A percentile compares a stretch with the other conserved stretches of the same genome.
Evolutionary conservation across 2,329 filamentous ascomycete genomes (phyloP).

Genomic region (Coniochaeta prunicola): DNA sequence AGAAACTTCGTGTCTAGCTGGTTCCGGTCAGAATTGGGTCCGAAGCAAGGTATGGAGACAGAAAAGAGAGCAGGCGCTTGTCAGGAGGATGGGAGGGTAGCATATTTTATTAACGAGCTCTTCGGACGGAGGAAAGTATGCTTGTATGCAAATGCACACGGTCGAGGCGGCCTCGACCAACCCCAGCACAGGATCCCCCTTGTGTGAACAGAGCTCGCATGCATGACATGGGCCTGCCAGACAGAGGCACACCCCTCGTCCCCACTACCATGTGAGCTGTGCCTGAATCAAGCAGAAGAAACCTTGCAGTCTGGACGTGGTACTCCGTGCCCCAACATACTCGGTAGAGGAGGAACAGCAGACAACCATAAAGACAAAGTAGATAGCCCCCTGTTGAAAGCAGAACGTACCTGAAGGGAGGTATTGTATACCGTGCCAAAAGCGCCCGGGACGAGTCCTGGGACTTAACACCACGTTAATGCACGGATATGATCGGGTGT

Average conservation of each 20-base stretch:
- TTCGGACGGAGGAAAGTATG: not conserved
- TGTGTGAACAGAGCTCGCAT: not conserved
- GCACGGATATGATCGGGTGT: not conserved
- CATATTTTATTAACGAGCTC: not conserved
- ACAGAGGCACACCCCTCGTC: not conserved
- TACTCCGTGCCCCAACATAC: not conserved
- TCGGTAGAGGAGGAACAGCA: not conserved
- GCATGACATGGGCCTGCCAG: constrained; percentile 2
- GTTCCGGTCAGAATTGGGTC: not conserved
- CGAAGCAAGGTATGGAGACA: not conserved
- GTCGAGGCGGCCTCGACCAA: constrained; percentile 1
- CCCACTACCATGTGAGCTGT: not conserved
- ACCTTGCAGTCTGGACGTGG: not conserved
- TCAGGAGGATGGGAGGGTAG: not conserved
- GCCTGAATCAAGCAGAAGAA: not conserved
- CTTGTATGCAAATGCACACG: not conserved
- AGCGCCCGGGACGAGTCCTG: not conserved
- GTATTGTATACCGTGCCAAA: not conserved
- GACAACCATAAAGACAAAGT: not conserved
- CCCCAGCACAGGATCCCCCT: not conserved
- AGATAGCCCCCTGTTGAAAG: not conserved
- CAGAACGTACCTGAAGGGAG: not conserved
- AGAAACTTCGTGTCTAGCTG: not conserved
- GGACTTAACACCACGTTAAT: not conserved
- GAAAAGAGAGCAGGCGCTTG: not conserved